A percentile compares a stretch with the other conserved stretches of the same genome.
phyloP scores from a whole-genome alignment of 192 early-diverging fungal species.

The Spizellomyces sp. region DNA sequence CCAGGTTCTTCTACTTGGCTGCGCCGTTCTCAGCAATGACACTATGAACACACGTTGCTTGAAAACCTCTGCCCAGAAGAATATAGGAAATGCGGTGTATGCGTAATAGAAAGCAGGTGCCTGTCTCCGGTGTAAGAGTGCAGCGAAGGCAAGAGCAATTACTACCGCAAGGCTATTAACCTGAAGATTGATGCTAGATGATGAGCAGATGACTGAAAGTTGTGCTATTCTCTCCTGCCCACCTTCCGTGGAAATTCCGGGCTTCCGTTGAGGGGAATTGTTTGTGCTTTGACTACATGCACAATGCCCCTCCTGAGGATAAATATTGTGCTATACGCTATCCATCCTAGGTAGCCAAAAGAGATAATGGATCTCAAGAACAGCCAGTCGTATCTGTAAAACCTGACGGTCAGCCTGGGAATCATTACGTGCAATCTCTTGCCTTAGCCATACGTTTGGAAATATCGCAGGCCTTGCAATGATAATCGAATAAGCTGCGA shows the following conservation, averaged over 20 bases:
- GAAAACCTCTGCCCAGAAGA: constrained; percentile 70
- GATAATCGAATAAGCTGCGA: constrained; percentile 62
- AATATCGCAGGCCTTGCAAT: constrained; percentile 87
- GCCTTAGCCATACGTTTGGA: constrained; percentile 64
- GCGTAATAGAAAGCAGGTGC: constrained; percentile 86
- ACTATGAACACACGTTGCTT: background rate
- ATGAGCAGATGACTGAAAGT: too few species aligned
- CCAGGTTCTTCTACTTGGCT: background rate
- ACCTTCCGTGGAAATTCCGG: background rate
- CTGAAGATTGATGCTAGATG: too few species aligned
- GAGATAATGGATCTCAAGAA: constrained; percentile 82
- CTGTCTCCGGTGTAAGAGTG: constrained; percentile 72
- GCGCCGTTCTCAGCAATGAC: background rate
- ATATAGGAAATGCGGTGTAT: constrained; percentile 83
- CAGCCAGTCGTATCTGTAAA: constrained; percentile 83
- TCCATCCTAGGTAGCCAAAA: constrained; percentile 89
- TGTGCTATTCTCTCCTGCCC: too few species aligned
- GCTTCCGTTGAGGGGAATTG: too few species aligned
- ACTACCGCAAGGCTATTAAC: too few species aligned
- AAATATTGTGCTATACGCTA: constrained; percentile 78
- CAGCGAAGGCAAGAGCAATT: constrained; percentile 39
- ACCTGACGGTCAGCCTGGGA: constrained; percentile 2
- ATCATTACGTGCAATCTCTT: background rate
- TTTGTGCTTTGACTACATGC: too few species aligned
- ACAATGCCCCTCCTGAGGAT: constrained; percentile 66